Evolutionary conservation across 805 yeast species (phyloP).

Genomic region (Torulaspora maleeae): DNA sequence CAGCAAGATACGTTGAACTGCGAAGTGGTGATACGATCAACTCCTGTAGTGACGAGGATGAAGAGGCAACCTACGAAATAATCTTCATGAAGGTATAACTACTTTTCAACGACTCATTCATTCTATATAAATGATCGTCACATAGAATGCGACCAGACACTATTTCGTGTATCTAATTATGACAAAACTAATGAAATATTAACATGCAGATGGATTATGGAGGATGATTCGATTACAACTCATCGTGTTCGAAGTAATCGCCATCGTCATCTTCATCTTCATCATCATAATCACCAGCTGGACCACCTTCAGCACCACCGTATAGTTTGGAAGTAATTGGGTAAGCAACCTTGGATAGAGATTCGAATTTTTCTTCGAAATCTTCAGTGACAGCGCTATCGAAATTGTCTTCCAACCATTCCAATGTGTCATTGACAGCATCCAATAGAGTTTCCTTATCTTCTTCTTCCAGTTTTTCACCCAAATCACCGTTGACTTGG

Average conservation of each 20-base stretch:
- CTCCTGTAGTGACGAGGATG: conserved; percentile 32
- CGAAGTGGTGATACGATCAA: conserved; percentile 38
- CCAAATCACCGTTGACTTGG: conserved; percentile 60
- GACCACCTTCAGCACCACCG: conserved; percentile 50
- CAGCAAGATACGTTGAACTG: conserved; percentile 41
- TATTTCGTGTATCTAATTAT: neutral
- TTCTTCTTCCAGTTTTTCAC: conserved; percentile 77
- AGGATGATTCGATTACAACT: conserved; percentile 39
- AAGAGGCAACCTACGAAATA: conserved; percentile 31
- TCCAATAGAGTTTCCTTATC: conserved; percentile 86
- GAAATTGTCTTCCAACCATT: conserved; percentile 82
- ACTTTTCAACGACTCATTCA: neutral
- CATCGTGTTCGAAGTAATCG: conserved; percentile 65
- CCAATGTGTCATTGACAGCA: conserved; percentile 80
- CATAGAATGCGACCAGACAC: neutral
- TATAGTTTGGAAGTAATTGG: conserved; percentile 90
- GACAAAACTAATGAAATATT: conserved; percentile 5
- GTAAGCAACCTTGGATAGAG: conserved; percentile 74
- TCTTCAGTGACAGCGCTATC: conserved; percentile 90
- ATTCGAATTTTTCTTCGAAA: conserved; percentile 84
- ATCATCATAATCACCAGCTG: conserved; percentile 42
- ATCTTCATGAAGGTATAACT: conserved; percentile 18
- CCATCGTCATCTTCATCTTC: conserved; percentile 53
- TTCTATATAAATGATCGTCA: neutral
- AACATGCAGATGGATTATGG: conserved; percentile 11